Percentiles rank a stretch among this genome's conserved stretches.
Conservation (phyloP, 306 rosid species). For the Trifolium subterraneum region DNA sequence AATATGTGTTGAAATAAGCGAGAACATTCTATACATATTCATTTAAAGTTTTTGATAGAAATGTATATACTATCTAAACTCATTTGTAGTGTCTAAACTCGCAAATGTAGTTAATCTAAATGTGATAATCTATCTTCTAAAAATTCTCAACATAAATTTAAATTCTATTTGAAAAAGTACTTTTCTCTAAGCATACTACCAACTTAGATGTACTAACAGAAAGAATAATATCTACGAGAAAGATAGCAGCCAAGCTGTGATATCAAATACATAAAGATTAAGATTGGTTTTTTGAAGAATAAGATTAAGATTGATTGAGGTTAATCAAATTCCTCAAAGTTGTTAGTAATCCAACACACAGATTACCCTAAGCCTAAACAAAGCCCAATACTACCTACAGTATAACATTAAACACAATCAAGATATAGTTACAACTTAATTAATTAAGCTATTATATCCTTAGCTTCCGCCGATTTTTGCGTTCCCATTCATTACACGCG, state of each 20-base stretch:
- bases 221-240: conserved; percentile 39
- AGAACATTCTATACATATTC: no score
- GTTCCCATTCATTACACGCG: conserved; percentile 56
- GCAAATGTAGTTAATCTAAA: no score
- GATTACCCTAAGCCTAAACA: conserved; percentile 46
- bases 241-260: conserved; percentile 54
- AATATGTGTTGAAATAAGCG: no score
- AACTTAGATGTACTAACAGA: neutral
- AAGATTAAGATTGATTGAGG: conserved; percentile 20
- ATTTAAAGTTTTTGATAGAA: no score
- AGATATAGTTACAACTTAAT: conserved; percentile 33
- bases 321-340: conserved; percentile 43
- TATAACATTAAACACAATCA: neutral
- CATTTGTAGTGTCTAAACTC: no score
- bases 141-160: no score
- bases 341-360: conserved; percentile 29
- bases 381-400: neutral
- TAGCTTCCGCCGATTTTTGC: conserved; percentile 54
- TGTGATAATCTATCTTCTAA: no score
- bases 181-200: neutral
- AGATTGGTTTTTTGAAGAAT: neutral
- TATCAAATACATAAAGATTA: conserved; percentile 18
- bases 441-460: conserved; percentile 30
- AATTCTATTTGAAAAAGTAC: no score
- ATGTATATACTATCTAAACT: no score